Conservation (phyloP, 148 eudicot species). For the Chenopodium suecicum region DNA sequence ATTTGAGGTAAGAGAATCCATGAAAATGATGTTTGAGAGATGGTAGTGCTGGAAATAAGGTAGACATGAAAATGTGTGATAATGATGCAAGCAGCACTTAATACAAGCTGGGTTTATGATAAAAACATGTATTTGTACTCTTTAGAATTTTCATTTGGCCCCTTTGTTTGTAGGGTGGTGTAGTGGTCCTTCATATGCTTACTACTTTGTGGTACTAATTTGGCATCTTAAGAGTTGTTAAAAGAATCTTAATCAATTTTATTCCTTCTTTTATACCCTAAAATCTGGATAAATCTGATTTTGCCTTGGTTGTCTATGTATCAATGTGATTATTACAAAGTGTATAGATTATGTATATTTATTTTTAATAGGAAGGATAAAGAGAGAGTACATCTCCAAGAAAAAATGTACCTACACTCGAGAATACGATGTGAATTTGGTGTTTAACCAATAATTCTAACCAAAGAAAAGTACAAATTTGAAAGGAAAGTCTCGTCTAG, state of each 20-base stretch:
- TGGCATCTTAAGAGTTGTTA: slow-evolving; percentile 18
- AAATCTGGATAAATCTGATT: neutral
- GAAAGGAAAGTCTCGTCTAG: too few relatives aligned
- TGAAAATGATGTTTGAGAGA: slow-evolving; percentile 19
- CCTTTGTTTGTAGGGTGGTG: neutral
- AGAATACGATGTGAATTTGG: too few relatives aligned
- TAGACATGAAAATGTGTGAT: slow-evolving; percentile 11
- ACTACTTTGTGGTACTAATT: neutral
- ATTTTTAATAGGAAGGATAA: neutral
- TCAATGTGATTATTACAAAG: neutral
- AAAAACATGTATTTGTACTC: neutral
- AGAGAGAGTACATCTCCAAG: neutral
- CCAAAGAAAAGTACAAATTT: too few relatives aligned
- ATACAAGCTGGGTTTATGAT: slow-evolving; percentile 10
- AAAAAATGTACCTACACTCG: too few relatives aligned
- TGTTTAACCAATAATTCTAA: too few relatives aligned
- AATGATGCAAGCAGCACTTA: slow-evolving; percentile 22
- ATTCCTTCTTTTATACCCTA: neutral
- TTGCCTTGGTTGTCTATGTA: neutral
- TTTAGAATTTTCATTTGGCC: neutral
- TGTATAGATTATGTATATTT: too few relatives aligned
- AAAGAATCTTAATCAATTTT: neutral
- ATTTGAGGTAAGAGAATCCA: neutral
- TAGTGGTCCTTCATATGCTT: slow-evolving; percentile 6
- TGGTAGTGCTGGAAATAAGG: slow-evolving; percentile 15